Conservation (phyloP, 2,329 filamentous ascomycete genomes). For the Arthrinium puccinioides region DNA sequence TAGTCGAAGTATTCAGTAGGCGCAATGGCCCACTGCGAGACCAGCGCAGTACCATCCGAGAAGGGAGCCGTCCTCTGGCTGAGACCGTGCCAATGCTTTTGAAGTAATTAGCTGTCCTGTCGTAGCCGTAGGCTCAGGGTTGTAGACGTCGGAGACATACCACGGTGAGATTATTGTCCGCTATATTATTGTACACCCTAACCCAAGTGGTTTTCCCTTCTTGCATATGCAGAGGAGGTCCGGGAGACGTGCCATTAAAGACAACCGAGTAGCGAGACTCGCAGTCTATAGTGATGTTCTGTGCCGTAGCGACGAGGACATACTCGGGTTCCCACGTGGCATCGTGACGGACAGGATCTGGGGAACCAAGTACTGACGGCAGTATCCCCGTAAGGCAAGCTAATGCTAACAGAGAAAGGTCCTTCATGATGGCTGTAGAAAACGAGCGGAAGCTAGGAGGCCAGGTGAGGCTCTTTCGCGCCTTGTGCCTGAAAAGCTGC, state of each 20-base stretch:
- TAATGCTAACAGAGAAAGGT: no score
- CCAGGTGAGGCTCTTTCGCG: no score
- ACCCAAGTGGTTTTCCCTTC: conserved; percentile 47
- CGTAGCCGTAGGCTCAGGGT: background rate
- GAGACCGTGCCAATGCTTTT: conserved; percentile 62
- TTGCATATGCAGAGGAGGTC: conserved; percentile 38
- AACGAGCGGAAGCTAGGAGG: no score
- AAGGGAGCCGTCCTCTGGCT: conserved; percentile 52
- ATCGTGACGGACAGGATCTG: conserved; percentile 14
- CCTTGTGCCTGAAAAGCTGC: no score
- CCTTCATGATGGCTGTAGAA: no score
- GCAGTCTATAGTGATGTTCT: conserved; percentile 37
- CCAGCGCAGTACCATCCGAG: conserved; percentile 54
- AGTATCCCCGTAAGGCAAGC: no score
- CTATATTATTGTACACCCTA: conserved; percentile 50
- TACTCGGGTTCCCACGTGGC: conserved; percentile 22
- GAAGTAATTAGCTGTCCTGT: conserved; percentile 6
- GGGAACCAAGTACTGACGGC: conserved; percentile 11
- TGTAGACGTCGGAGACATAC: conserved; percentile 23
- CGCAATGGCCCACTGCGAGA: conserved; percentile 59
- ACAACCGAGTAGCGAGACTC: conserved; percentile 37
- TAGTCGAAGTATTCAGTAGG: conserved; percentile 60
- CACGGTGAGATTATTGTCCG: conserved; percentile 44
- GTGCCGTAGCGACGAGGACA: conserved; percentile 17
- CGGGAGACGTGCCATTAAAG: conserved; percentile 46